Evolutionary conservation across 23 red algal genomes (phyloP), one percentile per base, ranked within the genome.

Genomic region (Gracilaria domingensis): DNA sequence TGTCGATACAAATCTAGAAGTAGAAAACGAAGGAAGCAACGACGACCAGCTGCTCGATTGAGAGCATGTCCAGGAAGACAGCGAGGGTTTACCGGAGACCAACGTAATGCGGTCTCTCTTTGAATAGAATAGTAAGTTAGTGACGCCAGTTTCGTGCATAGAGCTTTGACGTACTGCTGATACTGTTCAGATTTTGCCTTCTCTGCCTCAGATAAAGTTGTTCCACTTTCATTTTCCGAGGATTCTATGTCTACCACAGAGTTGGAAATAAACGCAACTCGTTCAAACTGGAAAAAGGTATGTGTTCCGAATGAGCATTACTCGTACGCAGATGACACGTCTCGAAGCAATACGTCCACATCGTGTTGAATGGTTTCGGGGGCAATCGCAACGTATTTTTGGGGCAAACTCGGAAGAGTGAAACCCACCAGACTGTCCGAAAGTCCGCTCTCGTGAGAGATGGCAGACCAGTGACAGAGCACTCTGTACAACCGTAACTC

Each of bases 301-400:
- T 92, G 89, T 40, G 50, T 71, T 35, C 89, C 89, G 59, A 92
- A 84, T 40, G 76, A 92, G 50, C 89, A 92, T 78, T 92, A 79
- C 36, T 92, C 79, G 42, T 92, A 92, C 14, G 36, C 76, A 44
- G 89, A 74, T 25, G 89, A 92, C 25, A 92, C 48, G 40, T 92
- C 89, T 60, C 89, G n/a, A 58, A 92, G 66, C 39, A 92, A 92
- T 38, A 84, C 36, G 13, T 76, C 42, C 33, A 92, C 89, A 58
- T 92, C 89, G 28, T 58, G 13, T 75, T 83, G 76, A 26, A 92
- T 73, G 11, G 84, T 79, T 20, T 92, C 70, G 29, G 89, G 89
- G 12, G 79, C 89, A 14, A 92, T 54, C 26, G 80, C 89, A 32
- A 84, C 89, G 65, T 84, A 92, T 58, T 92, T n/a, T n/a, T n/a